Evolutionary conservation across 2,329 filamentous ascomycete species (phyloP), one percentile per base, ranked within the genome.

Genomic region (Fusarium azukiicola): DNA sequence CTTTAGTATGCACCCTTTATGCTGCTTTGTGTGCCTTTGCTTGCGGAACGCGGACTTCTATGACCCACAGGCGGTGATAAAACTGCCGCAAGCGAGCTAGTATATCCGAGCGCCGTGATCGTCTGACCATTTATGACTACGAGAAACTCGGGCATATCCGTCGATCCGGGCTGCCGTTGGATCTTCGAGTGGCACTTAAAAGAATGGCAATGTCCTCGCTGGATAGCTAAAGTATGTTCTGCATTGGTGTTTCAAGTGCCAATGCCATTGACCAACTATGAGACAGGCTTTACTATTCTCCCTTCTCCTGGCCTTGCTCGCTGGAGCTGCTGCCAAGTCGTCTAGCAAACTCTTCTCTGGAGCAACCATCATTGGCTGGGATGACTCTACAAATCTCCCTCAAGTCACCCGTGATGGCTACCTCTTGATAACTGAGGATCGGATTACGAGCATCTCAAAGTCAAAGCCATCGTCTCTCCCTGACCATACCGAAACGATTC

Each of bases 401-500:
- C 11, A n/a, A 4, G 40, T 75, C 19, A 49, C 70, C 14, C 77
- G 56, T 1, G 42, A 78, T 21, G 74, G 72, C 4, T 64, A 70
- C 4, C 46, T 79, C 3, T 5, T 79, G 1, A 36, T 79, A 13
- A 52, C 21, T 2, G 50, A 13, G 5, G 77, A 79, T 44, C 77
- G 69, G 1, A 73, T 79, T 6, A 21, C 73, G 16, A 61, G 38
- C 23, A 42, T 78, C 27, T 36, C 56, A 1, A n/a, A 23, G 4
- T 63, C 54, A 4, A 77, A 77, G 5, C 56, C 74, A 6, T 68
- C 69, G 3, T 9, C 21, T 1, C n/a, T 84, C 9, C 67, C 78
- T 14, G 44, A 50, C 5, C 17, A 68, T 7, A 85, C 85, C 3
- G 86, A 91, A 67, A 75, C 88, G 3, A 84, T 93, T n/a, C 88